Evolutionary conservation across 352 stramenopile genomes (phyloP).

Genomic region (Globisporangium echinulatum): DNA sequence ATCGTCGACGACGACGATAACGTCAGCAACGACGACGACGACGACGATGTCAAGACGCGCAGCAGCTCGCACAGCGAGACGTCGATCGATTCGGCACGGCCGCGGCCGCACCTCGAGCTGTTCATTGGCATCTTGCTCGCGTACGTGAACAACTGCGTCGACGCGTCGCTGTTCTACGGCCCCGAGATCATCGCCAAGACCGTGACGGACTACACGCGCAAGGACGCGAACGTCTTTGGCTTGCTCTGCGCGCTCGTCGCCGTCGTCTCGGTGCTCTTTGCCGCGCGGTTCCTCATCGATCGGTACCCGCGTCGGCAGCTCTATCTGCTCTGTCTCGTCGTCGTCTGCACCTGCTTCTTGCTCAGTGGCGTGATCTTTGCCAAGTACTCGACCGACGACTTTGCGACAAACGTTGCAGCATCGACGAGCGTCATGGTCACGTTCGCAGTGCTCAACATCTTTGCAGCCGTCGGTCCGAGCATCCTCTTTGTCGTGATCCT

Average conservation of each 20-base stretch:
- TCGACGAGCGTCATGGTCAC: conserved; percentile 54
- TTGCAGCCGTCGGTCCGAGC: conserved; percentile 64
- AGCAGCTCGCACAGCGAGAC: conserved; percentile 3
- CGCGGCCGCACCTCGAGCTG: conserved; percentile 52
- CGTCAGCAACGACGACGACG: conserved; percentile 14
- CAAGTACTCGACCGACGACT: conserved; percentile 56
- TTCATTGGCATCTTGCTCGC: conserved; percentile 69
- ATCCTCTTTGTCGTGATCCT: conserved; percentile 84
- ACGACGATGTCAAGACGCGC: conserved; percentile 4
- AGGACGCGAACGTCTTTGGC: conserved; percentile 72
- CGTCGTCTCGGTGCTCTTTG: conserved; percentile 60
- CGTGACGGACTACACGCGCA: conserved; percentile 41
- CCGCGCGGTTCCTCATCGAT: conserved; percentile 61
- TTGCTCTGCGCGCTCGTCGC: conserved; percentile 65
- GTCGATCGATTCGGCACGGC: background rate
- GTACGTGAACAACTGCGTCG: conserved; percentile 86
- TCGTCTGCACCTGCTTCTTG: conserved; percentile 67
- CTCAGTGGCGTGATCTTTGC: conserved; percentile 64
- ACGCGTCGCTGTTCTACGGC: conserved; percentile 85
- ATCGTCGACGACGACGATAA: conserved; percentile 12
- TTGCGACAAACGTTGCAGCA: conserved; percentile 31
- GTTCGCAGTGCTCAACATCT: conserved; percentile 71
- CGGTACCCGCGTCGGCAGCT: conserved; percentile 56
- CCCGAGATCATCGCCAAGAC: conserved; percentile 77
- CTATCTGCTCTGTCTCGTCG: conserved; percentile 63